Evolutionary conservation across 176 grass and related monocot genomes (phyloP), one percentile per base, ranked within the genome.

Genomic region (Triticum turgidum): DNA sequence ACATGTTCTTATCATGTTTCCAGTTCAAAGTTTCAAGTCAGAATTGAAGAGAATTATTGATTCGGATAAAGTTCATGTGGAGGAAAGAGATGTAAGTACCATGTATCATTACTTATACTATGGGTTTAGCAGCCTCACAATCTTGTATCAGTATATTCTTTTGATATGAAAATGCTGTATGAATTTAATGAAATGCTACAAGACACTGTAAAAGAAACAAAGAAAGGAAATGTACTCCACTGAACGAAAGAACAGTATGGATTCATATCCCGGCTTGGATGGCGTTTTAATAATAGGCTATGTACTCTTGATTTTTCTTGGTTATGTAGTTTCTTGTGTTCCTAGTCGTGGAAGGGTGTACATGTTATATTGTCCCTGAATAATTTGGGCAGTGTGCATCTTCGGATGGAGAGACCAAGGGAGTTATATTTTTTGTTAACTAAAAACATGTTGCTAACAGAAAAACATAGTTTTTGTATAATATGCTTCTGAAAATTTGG

Each of bases 11-110:
- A 70, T 80, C 86, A 89, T 87, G 80, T 80, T 63, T 89, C 73
- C 84, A 69, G 78, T 82, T 83, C 88, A 80, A 79, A 85, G 39
- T 33, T 83, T 73, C 52, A 73, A 10, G 15, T 44, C 71, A 71
- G 78, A 91, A 75, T 22, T 82, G 66, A 87, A 84, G 61, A 93
- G 52, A 73, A 56, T 29, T 68, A 65, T 65, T 25, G 69, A 76
- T 49, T 49, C 14, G 24, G 61, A 76, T 61, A 67, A 82, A 64
- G 71, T 35, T 84, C 67, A 66, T 27, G 11, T 73, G 10, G 84
- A 91, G 51, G 72, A 87, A 69, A 87, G 76, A 87, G 30, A 85
- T 69, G 94, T 95, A 71, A 87, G 86, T 90, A 63, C 39, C 58
- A 24, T 81, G 10, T 78, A 76, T 32, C 64, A 77, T 47, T 38